These are phyloP conservation scores for Cucurbita pepo DNA, from an alignment of 306 rosid genomes.

Conservation along the genomic window DNA sequence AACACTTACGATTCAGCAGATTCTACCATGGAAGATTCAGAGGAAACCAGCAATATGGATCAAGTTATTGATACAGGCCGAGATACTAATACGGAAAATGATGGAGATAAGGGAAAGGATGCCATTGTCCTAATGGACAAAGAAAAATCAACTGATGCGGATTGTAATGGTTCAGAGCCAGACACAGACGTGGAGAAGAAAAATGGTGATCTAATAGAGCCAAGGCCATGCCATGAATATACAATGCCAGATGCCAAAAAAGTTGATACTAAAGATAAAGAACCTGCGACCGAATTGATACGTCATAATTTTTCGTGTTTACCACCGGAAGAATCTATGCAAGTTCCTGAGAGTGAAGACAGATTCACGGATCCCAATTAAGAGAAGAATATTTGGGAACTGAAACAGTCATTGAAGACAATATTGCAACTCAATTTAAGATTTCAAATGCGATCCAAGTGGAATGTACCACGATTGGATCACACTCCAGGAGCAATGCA, in stretches of 20 bases:
- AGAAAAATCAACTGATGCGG: too few relatives aligned
- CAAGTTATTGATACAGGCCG: not conserved
- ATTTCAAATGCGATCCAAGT: not conserved
- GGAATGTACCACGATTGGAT: not conserved
- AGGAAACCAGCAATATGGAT: not conserved
- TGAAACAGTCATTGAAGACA: constrained; percentile 14
- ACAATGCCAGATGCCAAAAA: not conserved
- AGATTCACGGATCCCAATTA: constrained; percentile 9
- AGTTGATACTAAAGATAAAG: not conserved
- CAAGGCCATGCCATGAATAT: not conserved
- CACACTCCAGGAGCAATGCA: constrained; percentile 3
- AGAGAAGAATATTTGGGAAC: constrained; percentile 13
- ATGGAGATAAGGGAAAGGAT: constrained; percentile 2
- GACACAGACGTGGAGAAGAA: constrained; percentile 10
- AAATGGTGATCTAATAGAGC: constrained; percentile 4
- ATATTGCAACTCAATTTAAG: constrained; percentile 12
- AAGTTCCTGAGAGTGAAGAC: constrained; percentile 19
- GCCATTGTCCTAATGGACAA: too few relatives aligned
- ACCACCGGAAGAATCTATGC: constrained; percentile 11
- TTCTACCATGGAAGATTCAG: not conserved
- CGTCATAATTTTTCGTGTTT: constrained; percentile 10
- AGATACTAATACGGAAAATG: constrained; percentile 16
- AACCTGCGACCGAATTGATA: not conserved
- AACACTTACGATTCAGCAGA: not conserved
- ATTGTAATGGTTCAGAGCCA: too few relatives aligned